These are phyloP conservation scores for Russula sp. DNA, from an alignment of 768 basidiomycete genomes.

Conservation along the genomic window DNA sequence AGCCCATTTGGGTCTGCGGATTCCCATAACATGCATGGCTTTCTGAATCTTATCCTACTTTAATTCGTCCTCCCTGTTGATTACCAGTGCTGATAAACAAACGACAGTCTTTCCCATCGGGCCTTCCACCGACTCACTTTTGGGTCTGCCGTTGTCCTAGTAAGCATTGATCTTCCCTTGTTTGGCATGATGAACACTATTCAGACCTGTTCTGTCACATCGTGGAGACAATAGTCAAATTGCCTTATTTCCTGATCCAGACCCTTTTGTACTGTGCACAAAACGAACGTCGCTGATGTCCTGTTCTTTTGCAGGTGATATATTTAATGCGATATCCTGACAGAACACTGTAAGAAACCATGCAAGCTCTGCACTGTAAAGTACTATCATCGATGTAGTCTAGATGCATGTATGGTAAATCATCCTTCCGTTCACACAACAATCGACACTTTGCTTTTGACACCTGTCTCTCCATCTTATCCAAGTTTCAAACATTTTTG, in stretches of 20 bases:
- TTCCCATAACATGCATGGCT: slow-evolving; percentile 47
- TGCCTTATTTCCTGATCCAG: slow-evolving; percentile 36
- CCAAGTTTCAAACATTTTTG: not conserved
- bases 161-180: slow-evolving; percentile 18
- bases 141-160: not conserved
- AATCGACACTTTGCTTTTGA: not conserved
- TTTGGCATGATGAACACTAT: slow-evolving; percentile 39
- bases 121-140: not conserved
- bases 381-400: slow-evolving; percentile 11
- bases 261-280: not conserved
- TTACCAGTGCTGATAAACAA: slow-evolving; percentile 11
- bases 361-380: slow-evolving; percentile 3
- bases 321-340: not conserved
- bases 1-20: slow-evolving; percentile 46
- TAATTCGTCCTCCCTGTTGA: not conserved
- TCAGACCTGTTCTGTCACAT: slow-evolving; percentile 65
- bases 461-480: not conserved
- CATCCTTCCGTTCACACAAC: not conserved
- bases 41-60: slow-evolving; percentile 38
- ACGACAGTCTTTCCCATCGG: slow-evolving; percentile 15
- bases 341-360: not conserved
- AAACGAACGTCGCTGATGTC: not conserved
- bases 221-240: slow-evolving; percentile 50
- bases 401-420: slow-evolving; percentile 10
- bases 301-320: not conserved